A percentile compares a stretch with the other conserved stretches of the same genome.
Evolutionary conservation across 2,329 filamentous ascomycete species (phyloP).

Genomic region (Beauveria sp.): DNA sequence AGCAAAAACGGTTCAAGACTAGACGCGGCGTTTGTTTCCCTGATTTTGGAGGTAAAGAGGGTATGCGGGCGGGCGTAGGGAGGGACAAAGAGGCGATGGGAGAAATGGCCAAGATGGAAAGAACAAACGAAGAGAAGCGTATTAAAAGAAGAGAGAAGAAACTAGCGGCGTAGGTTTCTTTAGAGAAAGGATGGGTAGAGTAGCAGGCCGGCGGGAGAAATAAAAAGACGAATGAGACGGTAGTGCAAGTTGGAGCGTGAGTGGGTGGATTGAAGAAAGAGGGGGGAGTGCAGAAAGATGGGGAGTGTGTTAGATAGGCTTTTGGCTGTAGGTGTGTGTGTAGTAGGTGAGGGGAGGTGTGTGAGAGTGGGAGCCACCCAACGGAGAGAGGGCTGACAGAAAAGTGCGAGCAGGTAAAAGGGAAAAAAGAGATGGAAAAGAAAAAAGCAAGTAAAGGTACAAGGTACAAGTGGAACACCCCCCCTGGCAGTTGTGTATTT

Average conservation of each 20-base stretch:
- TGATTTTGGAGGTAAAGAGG: not conserved
- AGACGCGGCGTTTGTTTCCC: not conserved
- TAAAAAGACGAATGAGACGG: slow-evolving; percentile 10
- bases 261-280: not conserved
- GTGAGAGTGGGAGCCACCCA: not conserved
- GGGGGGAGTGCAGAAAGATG: not conserved
- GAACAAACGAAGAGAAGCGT: not conserved
- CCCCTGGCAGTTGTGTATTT: not conserved
- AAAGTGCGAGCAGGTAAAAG: not conserved
- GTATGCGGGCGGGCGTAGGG: not conserved
- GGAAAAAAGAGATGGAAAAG: not conserved
- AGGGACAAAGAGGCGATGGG: not conserved
- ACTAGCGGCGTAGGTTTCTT: slow-evolving; percentile 1
- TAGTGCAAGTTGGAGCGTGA: slow-evolving; percentile 3
- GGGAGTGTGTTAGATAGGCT: slow-evolving; percentile 5
- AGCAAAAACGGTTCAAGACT: not conserved
- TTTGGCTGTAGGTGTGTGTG: not conserved
- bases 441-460: not conserved
- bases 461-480: not conserved
- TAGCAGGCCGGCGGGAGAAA: not conserved
- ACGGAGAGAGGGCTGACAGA: not conserved
- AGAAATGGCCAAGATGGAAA: not conserved
- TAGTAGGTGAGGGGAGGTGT: not conserved
- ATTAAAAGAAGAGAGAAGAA: not conserved
- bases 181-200: slow-evolving; percentile 2